A percentile compares a stretch with the other conserved stretches of the same genome.
phyloP scores from a whole-genome alignment of 108 stramenopile species.

The Skeletonema potamos region DNA sequence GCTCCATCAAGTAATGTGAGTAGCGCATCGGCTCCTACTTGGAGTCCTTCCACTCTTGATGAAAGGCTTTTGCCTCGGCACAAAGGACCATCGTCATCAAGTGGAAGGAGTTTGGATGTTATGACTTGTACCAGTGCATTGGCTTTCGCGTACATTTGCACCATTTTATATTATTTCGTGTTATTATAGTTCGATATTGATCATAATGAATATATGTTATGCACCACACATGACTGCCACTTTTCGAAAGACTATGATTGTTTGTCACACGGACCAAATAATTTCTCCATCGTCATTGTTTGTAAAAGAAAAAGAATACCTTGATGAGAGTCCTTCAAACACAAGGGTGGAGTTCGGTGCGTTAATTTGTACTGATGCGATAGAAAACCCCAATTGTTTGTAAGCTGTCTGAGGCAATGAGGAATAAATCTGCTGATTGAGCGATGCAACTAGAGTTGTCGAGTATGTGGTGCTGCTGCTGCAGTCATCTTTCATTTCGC shows the following conservation, averaged over 20 bases:
- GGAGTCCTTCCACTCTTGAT: background rate
- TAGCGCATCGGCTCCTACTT: background rate
- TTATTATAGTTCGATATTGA: background rate
- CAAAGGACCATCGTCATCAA: background rate
- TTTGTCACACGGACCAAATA: background rate
- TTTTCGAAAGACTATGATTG: no score
- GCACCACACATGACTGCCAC: no score
- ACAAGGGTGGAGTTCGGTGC: background rate
- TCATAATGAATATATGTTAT: background rate
- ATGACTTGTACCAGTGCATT: background rate
- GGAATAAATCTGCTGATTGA: constrained; percentile 1
- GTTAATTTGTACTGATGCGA: background rate
- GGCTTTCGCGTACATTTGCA: background rate
- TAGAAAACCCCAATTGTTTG: background rate
- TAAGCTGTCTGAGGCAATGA: background rate
- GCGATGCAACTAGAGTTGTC: background rate
- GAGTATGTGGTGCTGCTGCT: background rate
- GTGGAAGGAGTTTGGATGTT: background rate
- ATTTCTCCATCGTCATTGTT: background rate
- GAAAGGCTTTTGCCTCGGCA: background rate
- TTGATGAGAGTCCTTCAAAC: background rate
- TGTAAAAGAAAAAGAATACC: background rate
- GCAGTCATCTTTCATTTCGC: background rate
- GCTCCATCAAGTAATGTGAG: background rate
- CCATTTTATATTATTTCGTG: background rate